Evolutionary conservation across 306 rosid genomes (phyloP).

Genomic region (Ceratonia siliqua): DNA sequence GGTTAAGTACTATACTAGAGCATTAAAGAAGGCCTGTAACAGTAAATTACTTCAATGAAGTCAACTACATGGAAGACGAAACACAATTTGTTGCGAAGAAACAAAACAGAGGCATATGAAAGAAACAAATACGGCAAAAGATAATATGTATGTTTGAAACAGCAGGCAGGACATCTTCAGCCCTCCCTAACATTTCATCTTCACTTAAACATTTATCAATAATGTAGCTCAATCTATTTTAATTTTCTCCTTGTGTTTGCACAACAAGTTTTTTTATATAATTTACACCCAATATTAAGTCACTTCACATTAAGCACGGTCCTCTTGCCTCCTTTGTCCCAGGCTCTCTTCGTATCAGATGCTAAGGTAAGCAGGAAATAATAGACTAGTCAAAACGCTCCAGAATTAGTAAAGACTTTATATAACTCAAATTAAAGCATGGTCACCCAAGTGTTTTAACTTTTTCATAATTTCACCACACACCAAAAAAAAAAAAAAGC

Average conservation of each 20-base stretch:
- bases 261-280: background rate
- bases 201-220: background rate
- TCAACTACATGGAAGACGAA: background rate
- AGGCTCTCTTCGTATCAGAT: background rate
- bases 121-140: background rate
- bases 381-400: background rate
- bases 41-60: background rate
- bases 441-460: background rate
- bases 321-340: background rate
- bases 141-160: background rate
- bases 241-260: background rate
- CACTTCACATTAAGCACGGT: background rate
- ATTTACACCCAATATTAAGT: background rate
- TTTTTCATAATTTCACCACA: background rate
- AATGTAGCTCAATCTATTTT: background rate
- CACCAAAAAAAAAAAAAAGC: too few relatives aligned
- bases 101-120: background rate
- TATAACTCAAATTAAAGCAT: background rate
- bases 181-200: background rate
- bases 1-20: too few relatives aligned
- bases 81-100: background rate
- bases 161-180: background rate
- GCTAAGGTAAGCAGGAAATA: background rate
- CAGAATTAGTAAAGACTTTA: background rate
- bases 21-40: too few relatives aligned